Base-by-base conservation (phyloP, 169 alveolate species). In the Eimeria praecox region DNA sequence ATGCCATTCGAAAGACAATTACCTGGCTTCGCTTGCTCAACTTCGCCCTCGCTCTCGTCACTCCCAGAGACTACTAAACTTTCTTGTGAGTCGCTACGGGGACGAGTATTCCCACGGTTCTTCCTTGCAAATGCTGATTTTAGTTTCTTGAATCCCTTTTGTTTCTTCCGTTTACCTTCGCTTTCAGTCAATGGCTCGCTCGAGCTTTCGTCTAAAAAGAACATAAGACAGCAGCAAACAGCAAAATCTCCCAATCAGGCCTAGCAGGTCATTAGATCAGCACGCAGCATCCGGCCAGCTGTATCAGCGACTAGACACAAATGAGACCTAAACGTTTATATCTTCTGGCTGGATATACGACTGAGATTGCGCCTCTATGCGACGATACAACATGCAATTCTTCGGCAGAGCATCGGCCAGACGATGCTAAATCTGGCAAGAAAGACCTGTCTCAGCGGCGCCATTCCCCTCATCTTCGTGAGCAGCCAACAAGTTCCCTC, bases 381-480 rank as follows among this genome's bases (percentile, higher is more conserved):
- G 52, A 20, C 3, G 83, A 38, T 14, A 73, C 9, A 16, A 2
- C 33, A 38, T 40, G n/a, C 46, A 2, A 73, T 18, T 20, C 2
- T 20, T 73, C 52, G 54, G 12, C 83, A 18, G 54, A 0, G 33
- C 33, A 52, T 4, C 18, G 22, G 6, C 33, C 18, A 38, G 0
- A 5, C 83, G 12, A 73, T 30, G 52, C 33, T n/a, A 73, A 38
- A 73, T 73, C 83, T 73, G 33, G 49, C 54, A 73, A 38, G 33
- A 73, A 73, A 73, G 38, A 83, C 91, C 91, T 83, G 71, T 16
- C 35, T 83, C 75, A 22, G 73, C 38, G 1, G 42, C 16, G 30
- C 24, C 30, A 12, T 35, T 77, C 9, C 9, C 27, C 54, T 52
- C 77, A 18, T 27, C 44, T 16, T 44, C 91, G 4, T 54, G 33